Base-by-base conservation (phyloP, 129 eudicot species). In the Smallanthus sonchifolius region DNA sequence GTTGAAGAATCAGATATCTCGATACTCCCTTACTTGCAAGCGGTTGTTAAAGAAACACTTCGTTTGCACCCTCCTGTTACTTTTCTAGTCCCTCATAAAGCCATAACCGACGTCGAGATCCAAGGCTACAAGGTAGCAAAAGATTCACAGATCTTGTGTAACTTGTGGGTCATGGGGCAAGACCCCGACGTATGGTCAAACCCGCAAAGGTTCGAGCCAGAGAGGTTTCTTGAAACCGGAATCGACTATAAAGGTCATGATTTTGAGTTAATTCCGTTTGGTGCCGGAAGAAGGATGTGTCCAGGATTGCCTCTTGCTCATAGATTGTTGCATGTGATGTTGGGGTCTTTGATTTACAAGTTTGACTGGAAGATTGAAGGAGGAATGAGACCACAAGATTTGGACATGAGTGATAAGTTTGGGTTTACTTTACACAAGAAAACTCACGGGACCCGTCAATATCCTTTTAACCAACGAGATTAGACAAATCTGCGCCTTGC, bases 61-160 rank as follows among this genome's bases (percentile, higher is more conserved):
- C 67, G 91, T 37, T 57, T 87, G 6, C 91, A 87, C 51, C 91
- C 91, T 4, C 73, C 79, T 0, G 91, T 65, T 19, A 80, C 91
- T 4, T 76, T 87, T 4, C 73, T 87, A 47, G 72, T 83, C 11
- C 91, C 86, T 24, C 88, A 72, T 73, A 82, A 69, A 45, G 85
- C 84, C 13, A 73, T 64, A 8, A 17, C 51, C 24, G 81, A 86
- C 20, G 65, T 77, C 0, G 85, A 86, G 38, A 52, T 86, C 69
- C 65, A 73, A 30, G 85, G 83, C 51, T 86, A 77, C 77, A 52
- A 59, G 11, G 47, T 86, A 8, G 87, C 82, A 15, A 74, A 83
- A 66, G 69, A 75, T 6, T 78, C 90, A 9, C 77, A 86, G 20
- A 13, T 86, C 2, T 36, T 86, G 17, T 69, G 85, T 35, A 86